Percentiles rank a stretch among this genome's conserved stretches.
Evolutionary conservation across 495 filamentous ascomycete species (phyloP).

Genomic region (Platismatia glauca): DNA sequence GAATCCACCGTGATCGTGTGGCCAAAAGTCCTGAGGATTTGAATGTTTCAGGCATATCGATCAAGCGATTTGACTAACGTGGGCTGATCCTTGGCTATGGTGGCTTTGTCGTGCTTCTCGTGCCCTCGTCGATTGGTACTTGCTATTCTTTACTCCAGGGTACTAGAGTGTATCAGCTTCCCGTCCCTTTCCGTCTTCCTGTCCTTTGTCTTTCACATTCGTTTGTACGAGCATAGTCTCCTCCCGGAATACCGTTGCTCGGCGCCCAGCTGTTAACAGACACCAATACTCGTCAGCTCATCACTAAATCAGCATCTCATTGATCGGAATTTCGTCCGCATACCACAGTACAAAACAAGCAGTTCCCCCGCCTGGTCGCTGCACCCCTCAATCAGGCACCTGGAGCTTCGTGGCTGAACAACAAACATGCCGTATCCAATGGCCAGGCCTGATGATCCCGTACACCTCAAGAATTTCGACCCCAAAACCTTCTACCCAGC

Average conservation of each 20-base stretch:
- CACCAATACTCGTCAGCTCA: not conserved
- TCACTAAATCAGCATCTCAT: not conserved
- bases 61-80: slow-evolving; percentile 9
- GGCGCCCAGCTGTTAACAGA: not conserved
- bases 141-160: not conserved
- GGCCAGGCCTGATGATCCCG: slow-evolving; percentile 7
- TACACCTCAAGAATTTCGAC: slow-evolving; percentile 19
- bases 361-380: not conserved
- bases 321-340: not conserved
- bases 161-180: slow-evolving; percentile 8
- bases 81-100: slow-evolving; percentile 1
- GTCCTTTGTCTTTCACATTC: slow-evolving; percentile 9
- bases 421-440: slow-evolving; percentile 13
- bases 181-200: slow-evolving; percentile 7
- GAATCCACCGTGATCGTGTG: not conserved
- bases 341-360: not conserved
- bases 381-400: not conserved
- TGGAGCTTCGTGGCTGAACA: not conserved
- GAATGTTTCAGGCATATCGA: slow-evolving; percentile 4
- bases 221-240: slow-evolving; percentile 4
- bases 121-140: not conserved
- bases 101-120: not conserved
- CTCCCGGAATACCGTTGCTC: not conserved
- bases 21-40: not conserved
- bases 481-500: slow-evolving; percentile 21